Evolutionary conservation across 192 early-diverging fungal species (phyloP), one percentile per base, ranked within the genome.

Genomic region (Coemansia sp.): DNA sequence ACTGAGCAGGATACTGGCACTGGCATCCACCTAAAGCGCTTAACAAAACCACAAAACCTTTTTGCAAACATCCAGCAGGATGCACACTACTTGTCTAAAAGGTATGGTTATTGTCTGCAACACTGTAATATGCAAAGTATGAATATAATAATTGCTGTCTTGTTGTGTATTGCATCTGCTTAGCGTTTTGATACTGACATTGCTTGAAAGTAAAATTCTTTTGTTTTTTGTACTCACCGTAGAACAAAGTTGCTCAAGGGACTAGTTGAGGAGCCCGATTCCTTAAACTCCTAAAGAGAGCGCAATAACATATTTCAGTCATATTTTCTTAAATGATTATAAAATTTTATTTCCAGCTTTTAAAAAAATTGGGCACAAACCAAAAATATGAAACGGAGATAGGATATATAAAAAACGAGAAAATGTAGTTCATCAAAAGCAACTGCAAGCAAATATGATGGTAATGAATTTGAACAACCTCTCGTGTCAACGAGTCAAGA

Each of bases 11-110:
- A 54, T 26, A 1, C 37, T 40, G n/a, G 46, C 1, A 47, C 1
- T n/a, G 16, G 39, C 15, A 59, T 16, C 37, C 57, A 39, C 4
- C 6, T 1, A 18, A 41, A 18, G 39, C 57, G 37, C n/a, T 59
- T 37, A 39, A 59, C 57, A 22, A 59, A 59, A 40, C 15, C 57
- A 18, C 8, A 13, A 5, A 40, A 52, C 32, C 32, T 63, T 8
- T 72, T 80, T 66, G 32, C 68, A 47, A 41, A 12, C 32, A 76
- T 82, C 26, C 79, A 82, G 59, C 74, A 68, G n/a, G 68, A 76
- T 37, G 48, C 73, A 18, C 65, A 66, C 47, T 47, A 61, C 16
- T 62, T 82, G 37, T 62, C 69, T 4, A 66, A 69, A 61, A 68
- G 79, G 76, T 72, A 72, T 15, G 58, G 43, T 11, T 42, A 36